Conservation (phyloP, 169 alveolate genomes). For the Miamiensis avidus region DNA sequence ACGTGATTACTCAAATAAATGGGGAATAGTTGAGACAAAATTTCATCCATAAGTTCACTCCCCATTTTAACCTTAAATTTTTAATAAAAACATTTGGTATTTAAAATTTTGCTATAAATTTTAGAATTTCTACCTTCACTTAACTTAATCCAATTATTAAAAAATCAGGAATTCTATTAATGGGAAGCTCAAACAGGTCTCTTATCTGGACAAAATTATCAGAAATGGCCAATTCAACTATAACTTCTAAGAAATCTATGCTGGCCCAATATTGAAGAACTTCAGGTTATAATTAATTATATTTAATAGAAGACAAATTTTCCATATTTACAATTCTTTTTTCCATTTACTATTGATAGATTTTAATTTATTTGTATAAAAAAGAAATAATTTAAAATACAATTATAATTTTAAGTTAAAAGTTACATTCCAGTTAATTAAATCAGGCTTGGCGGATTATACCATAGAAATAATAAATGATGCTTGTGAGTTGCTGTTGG, state of each 20-base stretch:
- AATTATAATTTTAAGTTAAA: slow-evolving; percentile 10
- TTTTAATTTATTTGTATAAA: slow-evolving; percentile 16
- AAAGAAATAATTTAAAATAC: background rate
- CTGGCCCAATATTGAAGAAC: slow-evolving; percentile 69
- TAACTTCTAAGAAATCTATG: slow-evolving; percentile 58
- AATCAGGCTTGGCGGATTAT: slow-evolving; percentile 20
- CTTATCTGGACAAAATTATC: slow-evolving; percentile 57
- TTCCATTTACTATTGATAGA: background rate
- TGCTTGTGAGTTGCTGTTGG: slow-evolving; percentile 13
- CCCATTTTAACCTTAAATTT: slow-evolving; percentile 39
- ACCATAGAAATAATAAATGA: slow-evolving; percentile 4
- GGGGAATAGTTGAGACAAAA: slow-evolving; percentile 70
- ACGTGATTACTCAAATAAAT: slow-evolving; percentile 74
- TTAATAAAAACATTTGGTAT: no score
- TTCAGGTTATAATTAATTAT: slow-evolving; percentile 37
- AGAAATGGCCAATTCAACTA: slow-evolving; percentile 61
- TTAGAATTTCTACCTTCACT: slow-evolving; percentile 2
- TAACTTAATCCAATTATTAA: slow-evolving; percentile 63
- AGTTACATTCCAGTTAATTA: slow-evolving; percentile 15
- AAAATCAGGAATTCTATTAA: slow-evolving; percentile 72
- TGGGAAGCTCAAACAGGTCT: slow-evolving; percentile 72
- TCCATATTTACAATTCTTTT: slow-evolving; percentile 18
- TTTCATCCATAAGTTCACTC: slow-evolving; percentile 68
- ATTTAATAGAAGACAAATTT: slow-evolving; percentile 27
- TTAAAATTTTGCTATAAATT: no score